Percentiles rank a stretch among this genome's conserved stretches.
phyloP scores from a whole-genome alignment of 108 stramenopile genomes.

The Discostella pseudostelligera region DNA sequence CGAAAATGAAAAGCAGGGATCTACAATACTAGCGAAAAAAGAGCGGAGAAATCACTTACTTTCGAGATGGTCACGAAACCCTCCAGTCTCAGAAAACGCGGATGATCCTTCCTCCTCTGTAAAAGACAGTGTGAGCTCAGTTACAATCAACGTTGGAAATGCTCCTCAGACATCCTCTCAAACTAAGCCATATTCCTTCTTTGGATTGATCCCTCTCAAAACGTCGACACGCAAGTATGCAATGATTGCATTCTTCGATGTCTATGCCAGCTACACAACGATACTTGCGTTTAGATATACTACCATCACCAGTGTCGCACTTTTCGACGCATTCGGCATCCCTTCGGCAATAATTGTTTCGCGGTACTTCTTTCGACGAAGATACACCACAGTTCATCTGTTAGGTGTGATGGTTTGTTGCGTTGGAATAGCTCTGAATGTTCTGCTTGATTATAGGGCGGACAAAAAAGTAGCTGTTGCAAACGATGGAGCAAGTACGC shows the following conservation, averaged over 20 bases:
- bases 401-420: slow-evolving; percentile 85
- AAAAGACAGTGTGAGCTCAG: neutral
- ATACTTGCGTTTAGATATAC: slow-evolving; percentile 84
- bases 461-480: slow-evolving; percentile 28
- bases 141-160: slow-evolving; percentile 2
- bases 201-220: slow-evolving; percentile 30
- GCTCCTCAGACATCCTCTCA: slow-evolving; percentile 1
- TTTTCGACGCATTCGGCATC: slow-evolving; percentile 93
- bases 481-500: slow-evolving; percentile 16
- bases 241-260: slow-evolving; percentile 58
- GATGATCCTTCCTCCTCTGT: neutral
- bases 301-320: slow-evolving; percentile 86
- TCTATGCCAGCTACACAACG: slow-evolving; percentile 71
- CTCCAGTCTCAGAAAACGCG: neutral
- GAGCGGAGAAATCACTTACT: slow-evolving; percentile 14
- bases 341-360: slow-evolving; percentile 92
- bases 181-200: slow-evolving; percentile 27
- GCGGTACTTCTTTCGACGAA: slow-evolving; percentile 56
- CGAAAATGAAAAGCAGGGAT: neutral
- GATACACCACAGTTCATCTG: slow-evolving; percentile 68
- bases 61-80: slow-evolving; percentile 16
- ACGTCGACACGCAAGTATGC: slow-evolving; percentile 27
- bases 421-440: slow-evolving; percentile 77
- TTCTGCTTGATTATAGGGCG: slow-evolving; percentile 74
- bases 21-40: slow-evolving; percentile 4